A percentile compares a stretch with the other conserved stretches of the same genome.
Conservation (phyloP, 768 basidiomycete genomes). For the Lactarius pseudohatsudake region DNA sequence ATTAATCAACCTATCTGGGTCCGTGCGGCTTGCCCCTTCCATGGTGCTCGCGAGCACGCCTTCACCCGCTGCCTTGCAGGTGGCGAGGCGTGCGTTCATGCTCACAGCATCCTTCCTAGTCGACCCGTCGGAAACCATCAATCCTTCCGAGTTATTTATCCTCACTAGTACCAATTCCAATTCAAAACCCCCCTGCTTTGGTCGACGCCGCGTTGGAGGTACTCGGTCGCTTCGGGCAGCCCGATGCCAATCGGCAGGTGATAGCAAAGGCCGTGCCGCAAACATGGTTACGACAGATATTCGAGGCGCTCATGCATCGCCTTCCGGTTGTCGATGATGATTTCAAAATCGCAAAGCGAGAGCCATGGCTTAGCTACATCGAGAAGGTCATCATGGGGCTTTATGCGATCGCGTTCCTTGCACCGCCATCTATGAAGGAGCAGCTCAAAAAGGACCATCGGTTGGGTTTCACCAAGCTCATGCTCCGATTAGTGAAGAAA, state of each 20-base stretch:
- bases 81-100: conserved; percentile 59
- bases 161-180: conserved; percentile 45
- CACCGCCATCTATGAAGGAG: conserved; percentile 71
- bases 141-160: conserved; percentile 61
- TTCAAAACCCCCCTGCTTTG: conserved; percentile 54
- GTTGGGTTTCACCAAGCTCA: conserved; percentile 66
- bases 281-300: conserved; percentile 56
- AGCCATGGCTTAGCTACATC: conserved; percentile 73
- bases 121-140: conserved; percentile 63
- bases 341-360: conserved; percentile 61
- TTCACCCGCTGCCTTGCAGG: conserved; percentile 40
- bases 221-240: conserved; percentile 74
- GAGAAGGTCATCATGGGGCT: conserved; percentile 81
- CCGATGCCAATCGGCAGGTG: conserved; percentile 75
- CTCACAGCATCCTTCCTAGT: conserved; percentile 74
- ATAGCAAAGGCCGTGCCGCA: conserved; percentile 62
- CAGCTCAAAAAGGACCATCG: conserved; percentile 62
- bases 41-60: conserved; percentile 42
- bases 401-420: conserved; percentile 83
- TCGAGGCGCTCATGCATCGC: conserved; percentile 73
- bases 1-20: conserved; percentile 58
- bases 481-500: conserved; percentile 70
- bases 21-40: conserved; percentile 48
- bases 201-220: conserved; percentile 81
- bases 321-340: conserved; percentile 81